Base-by-base conservation (phyloP, 2,329 filamentous ascomycete species). In the Colletotrichum liaoningense region DNA sequence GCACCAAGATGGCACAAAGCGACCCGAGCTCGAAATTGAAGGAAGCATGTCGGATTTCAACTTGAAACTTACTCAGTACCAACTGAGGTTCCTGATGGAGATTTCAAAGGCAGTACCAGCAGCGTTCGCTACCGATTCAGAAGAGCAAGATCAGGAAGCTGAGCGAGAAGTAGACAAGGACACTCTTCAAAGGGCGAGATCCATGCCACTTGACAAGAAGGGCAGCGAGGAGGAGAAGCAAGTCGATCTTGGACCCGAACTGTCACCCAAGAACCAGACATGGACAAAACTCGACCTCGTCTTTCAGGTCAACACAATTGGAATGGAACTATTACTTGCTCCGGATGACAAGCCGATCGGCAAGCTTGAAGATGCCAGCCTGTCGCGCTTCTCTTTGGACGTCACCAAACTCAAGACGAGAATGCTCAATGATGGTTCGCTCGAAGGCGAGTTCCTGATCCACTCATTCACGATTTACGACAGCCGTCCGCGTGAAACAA, bases 231-330 rank as follows among this genome's bases (percentile, higher is more conserved):
- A 87, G 3, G 81, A 85, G 46, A 83, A 82, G 16, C 80, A 87
- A 14, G 84, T 91, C 22, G 86, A 91, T 75, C 86, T 93, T 62
- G 85, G 86, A 1, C 94, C 95, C 1, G 95, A 97, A 80, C 86
- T 97, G 8, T 90, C 91, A 7, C 88, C 89, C 0, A 86, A 90
- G 67, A 86, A 90, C 1, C 90, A 94, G 74, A 92, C 91, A 2
- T 99, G 96, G 96, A 97, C 95, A 0, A 97, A 96, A 79, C 88
- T 99, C 69, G 97, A 99, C 79, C 89, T 99, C 58, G 90, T 96
- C 22, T 99, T 99, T 86, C 93, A 94, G 75, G 92, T 97, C 67
- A 92, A 94, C 72, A 96, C 94, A 3, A 92, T 99, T 75, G 95
- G 95, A 1, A 84, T 99, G 56, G 97, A 99, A 80, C 86, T 99